A percentile compares a stretch with the other conserved stretches of the same genome.
These are phyloP conservation scores for Aspergillus unguis DNA, from an alignment of 2,329 filamentous ascomycete species.

Conservation along the genomic window DNA sequence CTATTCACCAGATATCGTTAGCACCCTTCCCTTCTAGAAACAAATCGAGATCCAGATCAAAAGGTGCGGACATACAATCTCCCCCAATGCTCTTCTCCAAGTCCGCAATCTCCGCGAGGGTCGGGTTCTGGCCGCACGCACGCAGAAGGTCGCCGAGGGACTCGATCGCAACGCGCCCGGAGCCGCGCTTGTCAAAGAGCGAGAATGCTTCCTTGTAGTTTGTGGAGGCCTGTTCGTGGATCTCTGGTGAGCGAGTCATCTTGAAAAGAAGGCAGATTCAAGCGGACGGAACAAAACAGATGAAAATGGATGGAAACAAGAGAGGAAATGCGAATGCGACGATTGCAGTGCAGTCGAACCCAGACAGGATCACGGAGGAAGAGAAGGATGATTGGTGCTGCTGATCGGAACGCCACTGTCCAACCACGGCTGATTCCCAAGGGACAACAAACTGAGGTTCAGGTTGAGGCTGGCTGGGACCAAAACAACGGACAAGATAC, in stretches of 20 bases:
- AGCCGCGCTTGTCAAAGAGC: conserved; percentile 99
- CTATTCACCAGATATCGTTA: conserved; percentile 46
- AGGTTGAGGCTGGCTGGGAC: not conserved
- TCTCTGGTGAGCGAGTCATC: conserved; percentile 21
- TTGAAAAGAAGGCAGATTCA: conserved; percentile 3
- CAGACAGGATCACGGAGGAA: too few species aligned
- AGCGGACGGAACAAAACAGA: conserved; percentile 8
- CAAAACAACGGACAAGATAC: not conserved
- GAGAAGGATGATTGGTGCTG: not conserved
- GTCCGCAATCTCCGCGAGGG: conserved; percentile 85
- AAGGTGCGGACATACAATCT: conserved; percentile 69
- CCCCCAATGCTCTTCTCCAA: conserved; percentile 84
- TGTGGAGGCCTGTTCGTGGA: conserved; percentile 63
- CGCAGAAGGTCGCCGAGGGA: conserved; percentile 89
- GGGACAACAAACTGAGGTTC: not conserved
- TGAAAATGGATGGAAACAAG: conserved; percentile 9
- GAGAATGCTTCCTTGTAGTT: conserved; percentile 99
- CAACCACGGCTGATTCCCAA: conserved; percentile 3
- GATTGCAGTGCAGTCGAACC: not conserved
- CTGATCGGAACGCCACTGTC: conserved; percentile 6
- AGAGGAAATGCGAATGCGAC: conserved; percentile 7
- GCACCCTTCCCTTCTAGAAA: not conserved
- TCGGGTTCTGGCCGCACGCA: conserved; percentile 97
- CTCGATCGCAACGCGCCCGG: conserved; percentile 81
- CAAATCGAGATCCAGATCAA: not conserved